Base-by-base conservation (phyloP, 345 rosid species). In the Reutealis trisperma region DNA sequence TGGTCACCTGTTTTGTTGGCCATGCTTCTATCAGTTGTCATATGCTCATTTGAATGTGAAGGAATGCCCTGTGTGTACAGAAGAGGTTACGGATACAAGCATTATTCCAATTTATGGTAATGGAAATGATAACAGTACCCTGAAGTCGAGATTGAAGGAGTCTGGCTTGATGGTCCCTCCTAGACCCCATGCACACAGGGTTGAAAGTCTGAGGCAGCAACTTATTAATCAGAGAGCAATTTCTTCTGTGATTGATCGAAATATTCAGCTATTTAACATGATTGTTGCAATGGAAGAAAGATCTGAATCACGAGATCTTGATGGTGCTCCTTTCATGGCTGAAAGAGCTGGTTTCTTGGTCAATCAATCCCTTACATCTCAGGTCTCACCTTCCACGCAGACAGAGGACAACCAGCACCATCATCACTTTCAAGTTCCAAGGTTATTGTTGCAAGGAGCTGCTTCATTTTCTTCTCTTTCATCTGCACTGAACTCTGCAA, bases 61-160 rank as follows among this genome's bases (percentile, higher is more conserved):
- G 66, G 83, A 80, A 24, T 80, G 83, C 51, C 83, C 76, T 8
- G 88, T 49, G 3, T 90, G 94, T 66, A 81, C 83, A 41, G 89
- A 85, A 4, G 88, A 88, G 64, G 88, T 90, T 25, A 72, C 84
- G 1, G 89, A 87, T 64, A 61, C 80, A 21, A 83, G 78, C 72
- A 74, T 90, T 77, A 85, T 84, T 83, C 94, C 94, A 16, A 86
- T 90, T 37, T 88, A 90, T 71, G 94, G 92, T 19, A 81, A 81
- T 68, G 88, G 87, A 21, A 79, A 75, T 65, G 78, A 70, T 69
- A 7, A 37, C 30, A 64, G 44, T 32, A 19, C 70, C 55, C 34
- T 57, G 30, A 80, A 81, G 72, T 44, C 75, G 13, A 82, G 83
- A 78, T 78, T 54, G 0, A 78, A 85, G 55, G 87, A 84, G n/a